These are phyloP conservation scores for Cyclotella sp. DNA, from an alignment of 108 stramenopile species.

Conservation along the genomic window DNA sequence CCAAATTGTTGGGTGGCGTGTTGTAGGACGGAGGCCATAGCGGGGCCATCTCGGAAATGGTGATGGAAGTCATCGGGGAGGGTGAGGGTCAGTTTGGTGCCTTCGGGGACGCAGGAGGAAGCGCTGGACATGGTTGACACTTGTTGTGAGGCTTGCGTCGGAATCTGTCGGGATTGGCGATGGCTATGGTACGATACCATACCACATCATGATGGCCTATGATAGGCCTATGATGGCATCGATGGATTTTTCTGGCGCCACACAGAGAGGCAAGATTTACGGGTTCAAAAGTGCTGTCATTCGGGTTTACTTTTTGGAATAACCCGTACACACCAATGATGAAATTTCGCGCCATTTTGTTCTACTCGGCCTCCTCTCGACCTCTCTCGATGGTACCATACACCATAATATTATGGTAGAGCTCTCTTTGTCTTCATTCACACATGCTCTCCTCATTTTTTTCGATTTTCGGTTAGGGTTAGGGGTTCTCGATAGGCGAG, in stretches of 20 bases:
- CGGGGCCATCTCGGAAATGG: constrained; percentile 91
- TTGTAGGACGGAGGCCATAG: constrained; percentile 61
- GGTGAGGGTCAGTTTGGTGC: constrained; percentile 65
- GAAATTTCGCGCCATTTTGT: neutral
- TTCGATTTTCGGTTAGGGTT: too few species aligned
- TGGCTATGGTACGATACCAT: neutral
- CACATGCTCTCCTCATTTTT: too few species aligned
- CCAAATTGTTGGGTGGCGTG: constrained; percentile 83
- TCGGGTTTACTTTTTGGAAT: neutral
- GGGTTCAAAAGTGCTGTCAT: neutral
- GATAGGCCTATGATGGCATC: neutral
- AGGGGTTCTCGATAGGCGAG: constrained; percentile 89
- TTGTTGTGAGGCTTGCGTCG: neutral
- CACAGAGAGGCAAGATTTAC: neutral
- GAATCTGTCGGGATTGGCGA: neutral
- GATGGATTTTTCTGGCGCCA: too few species aligned
- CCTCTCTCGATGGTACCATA: too few species aligned
- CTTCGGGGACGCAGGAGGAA: constrained; percentile 23
- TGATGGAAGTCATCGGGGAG: constrained; percentile 97
- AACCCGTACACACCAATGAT: neutral
- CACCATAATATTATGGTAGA: too few species aligned
- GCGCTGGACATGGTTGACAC: neutral
- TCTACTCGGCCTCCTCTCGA: too few species aligned
- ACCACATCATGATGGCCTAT: neutral
- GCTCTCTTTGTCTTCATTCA: too few species aligned